These are phyloP conservation scores for Hypoxylon sp. DNA, from an alignment of 2,329 filamentous ascomycete genomes.

Conservation along the genomic window DNA sequence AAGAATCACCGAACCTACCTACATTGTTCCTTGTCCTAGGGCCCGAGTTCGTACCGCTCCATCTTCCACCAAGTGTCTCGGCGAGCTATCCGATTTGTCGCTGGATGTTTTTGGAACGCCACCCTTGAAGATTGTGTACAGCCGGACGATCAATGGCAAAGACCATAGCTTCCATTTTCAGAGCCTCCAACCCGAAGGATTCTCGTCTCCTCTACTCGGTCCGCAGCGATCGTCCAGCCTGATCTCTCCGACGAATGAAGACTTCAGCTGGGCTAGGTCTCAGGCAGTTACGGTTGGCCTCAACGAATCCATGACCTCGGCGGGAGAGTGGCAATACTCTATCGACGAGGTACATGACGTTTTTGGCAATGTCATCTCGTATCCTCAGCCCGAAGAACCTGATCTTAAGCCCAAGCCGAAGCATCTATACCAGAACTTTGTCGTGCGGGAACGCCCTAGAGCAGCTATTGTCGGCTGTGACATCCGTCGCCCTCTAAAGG, in stretches of 20 bases:
- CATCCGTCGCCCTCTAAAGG: conserved; percentile 80
- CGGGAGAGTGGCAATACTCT: conserved; percentile 87
- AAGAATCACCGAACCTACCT: conserved; percentile 75
- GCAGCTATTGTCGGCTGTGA: conserved; percentile 79
- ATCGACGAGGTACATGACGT: conserved; percentile 93
- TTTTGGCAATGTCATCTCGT: conserved; percentile 85
- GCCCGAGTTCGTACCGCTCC: conserved; percentile 74
- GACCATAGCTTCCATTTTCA: conserved; percentile 89
- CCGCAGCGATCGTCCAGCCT: conserved; percentile 65
- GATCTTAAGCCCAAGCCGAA: conserved; percentile 68
- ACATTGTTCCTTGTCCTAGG: conserved; percentile 86
- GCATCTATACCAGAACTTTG: conserved; percentile 78
- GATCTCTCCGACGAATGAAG: conserved; percentile 65
- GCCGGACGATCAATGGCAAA: conserved; percentile 83
- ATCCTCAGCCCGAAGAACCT: conserved; percentile 73
- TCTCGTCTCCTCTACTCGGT: conserved; percentile 78
- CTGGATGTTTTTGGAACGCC: conserved; percentile 88
- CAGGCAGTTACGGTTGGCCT: conserved; percentile 81
- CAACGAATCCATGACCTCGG: conserved; percentile 84
- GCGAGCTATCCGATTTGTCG: conserved; percentile 85
- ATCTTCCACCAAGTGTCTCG: conserved; percentile 76
- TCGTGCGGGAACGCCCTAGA: conserved; percentile 85
- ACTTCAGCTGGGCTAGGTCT: conserved; percentile 81
- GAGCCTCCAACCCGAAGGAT: conserved; percentile 89
- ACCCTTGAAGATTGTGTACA: conserved; percentile 92